Base-by-base conservation (phyloP, 1,284 basidiomycete genomes). In the Ceratobasidium sp. region DNA sequence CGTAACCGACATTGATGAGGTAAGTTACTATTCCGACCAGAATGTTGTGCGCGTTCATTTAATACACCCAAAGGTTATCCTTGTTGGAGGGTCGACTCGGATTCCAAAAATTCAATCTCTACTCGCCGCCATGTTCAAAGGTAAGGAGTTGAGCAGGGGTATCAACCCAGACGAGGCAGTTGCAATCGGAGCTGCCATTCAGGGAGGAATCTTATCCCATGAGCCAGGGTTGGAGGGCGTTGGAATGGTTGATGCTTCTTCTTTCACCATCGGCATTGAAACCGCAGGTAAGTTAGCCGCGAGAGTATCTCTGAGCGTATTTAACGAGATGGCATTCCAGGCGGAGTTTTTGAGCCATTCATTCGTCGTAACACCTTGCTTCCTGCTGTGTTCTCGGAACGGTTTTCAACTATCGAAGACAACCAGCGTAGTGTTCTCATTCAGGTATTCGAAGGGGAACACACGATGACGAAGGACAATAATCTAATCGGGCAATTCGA, bases 91-190 rank as follows among this genome's bases (percentile, higher is more conserved):
- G 83, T 99, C 98, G 78, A 99, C 98, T 82, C 97, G 98, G 92
- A 99, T 99, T 86, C 97, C 97, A 84, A 99, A 99, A 91, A 95
- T 99, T 83, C 97, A 99, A 89, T 91, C 96, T 42, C 93, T 99
- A 80, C 97, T 99, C 79, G 99, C 97, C 81, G 97, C 99, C 86
- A 96, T 93, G 92, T 99, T 99, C 86, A 94, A 94, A 87, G 97
- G 96, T 81, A 96, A 97, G 84, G 94, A 97, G 87, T 89, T 98
- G 84, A 95, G 95, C 91, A 95, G 95, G 90, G 94, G 91, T 86
- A 99, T 99, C 91, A 99, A 99, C 93, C 98, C 98, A 81, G 97
- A 99, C 84, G 98, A 99, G 89, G 98, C 98, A 80, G 97, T 99
- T 82, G 97, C 98, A 55, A 98, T 98, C 88, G 98, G 98, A 90